phyloP scores from a whole-genome alignment of 164 flowering plant species.

The Taxillus chinensis region DNA sequence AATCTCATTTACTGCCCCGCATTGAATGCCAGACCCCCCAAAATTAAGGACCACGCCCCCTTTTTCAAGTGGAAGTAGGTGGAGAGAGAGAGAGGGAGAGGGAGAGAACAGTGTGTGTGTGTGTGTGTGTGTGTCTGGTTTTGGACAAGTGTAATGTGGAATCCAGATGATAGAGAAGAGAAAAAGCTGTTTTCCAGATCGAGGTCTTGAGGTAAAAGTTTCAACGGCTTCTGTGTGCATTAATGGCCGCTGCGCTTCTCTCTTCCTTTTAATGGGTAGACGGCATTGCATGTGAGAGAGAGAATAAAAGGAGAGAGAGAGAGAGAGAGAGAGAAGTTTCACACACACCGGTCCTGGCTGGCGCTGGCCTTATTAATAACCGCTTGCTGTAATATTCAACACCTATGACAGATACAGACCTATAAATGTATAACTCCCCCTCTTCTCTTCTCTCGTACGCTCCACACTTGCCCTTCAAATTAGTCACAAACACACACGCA shows the following conservation, averaged over 20 bases:
- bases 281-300: neutral
- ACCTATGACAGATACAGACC: no score
- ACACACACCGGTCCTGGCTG: no score
- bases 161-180: neutral
- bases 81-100: conserved; percentile 17
- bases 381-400: no score
- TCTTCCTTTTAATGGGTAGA: neutral
- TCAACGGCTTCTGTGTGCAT: conserved; percentile 31
- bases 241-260: conserved; percentile 19
- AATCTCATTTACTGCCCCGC: conserved; percentile 33
- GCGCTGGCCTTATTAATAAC: neutral
- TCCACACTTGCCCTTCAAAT: no score
- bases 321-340: neutral
- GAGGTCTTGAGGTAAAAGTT: conserved; percentile 2
- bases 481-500: no score
- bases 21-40: conserved; percentile 23
- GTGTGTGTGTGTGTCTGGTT: conserved; percentile 1
- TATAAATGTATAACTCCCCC: no score
- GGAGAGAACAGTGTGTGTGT: conserved; percentile 6
- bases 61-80: conserved; percentile 26
- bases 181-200: no score
- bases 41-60: conserved; percentile 19
- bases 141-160: neutral
- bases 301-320: neutral
- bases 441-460: no score